A percentile compares a stretch with the other conserved stretches of the same genome.
Evolutionary conservation across 78 protist genomes (phyloP).

Genomic region (Acrasis kona): DNA sequence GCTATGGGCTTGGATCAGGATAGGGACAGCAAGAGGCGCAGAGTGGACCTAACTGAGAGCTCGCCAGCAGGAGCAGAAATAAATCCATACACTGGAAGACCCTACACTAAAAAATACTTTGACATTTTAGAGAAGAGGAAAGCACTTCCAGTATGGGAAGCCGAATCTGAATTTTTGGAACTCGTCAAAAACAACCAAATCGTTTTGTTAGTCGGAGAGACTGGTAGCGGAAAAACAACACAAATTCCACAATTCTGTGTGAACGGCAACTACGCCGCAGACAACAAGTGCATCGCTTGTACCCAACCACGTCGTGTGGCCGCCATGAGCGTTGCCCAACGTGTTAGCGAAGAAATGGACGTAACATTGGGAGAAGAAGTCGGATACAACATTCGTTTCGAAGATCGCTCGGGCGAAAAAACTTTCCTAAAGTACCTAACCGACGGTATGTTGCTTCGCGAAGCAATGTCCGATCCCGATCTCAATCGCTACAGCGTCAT

Average conservation of each 20-base stretch:
- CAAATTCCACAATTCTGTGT: slow-evolving; percentile 44
- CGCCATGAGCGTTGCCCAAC: slow-evolving; percentile 57
- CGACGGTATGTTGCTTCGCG: slow-evolving; percentile 89
- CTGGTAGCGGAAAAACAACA: slow-evolving; percentile 78
- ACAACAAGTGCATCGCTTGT: slow-evolving; percentile 13
- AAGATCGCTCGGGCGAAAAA: slow-evolving; percentile 27
- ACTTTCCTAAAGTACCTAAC: slow-evolving; percentile 75
- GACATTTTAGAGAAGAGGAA: background rate
- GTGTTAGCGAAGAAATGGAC: slow-evolving; percentile 67
- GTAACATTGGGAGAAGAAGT: slow-evolving; percentile 45
- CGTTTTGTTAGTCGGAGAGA: slow-evolving; percentile 51
- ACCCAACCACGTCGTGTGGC: slow-evolving; percentile 82
- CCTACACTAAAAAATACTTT: background rate
- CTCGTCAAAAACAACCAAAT: background rate
- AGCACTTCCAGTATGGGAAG: background rate
- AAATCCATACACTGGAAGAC: background rate
- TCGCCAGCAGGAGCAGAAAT: background rate
- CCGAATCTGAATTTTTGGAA: background rate
- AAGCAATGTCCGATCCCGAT: slow-evolving; percentile 32
- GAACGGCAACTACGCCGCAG: background rate
- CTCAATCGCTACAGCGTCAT: background rate
- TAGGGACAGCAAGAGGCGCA: background rate
- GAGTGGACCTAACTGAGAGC: background rate
- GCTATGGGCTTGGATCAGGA: too few relatives aligned
- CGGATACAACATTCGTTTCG: slow-evolving; percentile 80